Conservation (phyloP, 2,329 filamentous ascomycete genomes). For the Aaosphaeria pasadenensis region DNA sequence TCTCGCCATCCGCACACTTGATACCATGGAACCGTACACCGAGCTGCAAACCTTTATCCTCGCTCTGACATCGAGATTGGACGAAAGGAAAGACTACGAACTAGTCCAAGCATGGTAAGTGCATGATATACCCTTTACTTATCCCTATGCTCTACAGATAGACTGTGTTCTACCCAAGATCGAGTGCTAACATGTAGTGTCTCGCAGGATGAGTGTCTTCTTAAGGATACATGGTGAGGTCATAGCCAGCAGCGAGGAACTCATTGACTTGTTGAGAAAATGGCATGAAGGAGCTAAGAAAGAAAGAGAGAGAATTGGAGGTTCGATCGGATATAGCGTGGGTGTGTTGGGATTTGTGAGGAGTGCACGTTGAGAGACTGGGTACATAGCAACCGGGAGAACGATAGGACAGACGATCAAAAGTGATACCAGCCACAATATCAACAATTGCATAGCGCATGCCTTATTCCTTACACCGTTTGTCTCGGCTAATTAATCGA, state of each 20-base stretch:
- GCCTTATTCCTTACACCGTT: too few species aligned
- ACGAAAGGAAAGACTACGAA: slow-evolving; percentile 78
- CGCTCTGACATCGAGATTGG: slow-evolving; percentile 72
- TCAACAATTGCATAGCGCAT: too few species aligned
- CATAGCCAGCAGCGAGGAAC: slow-evolving; percentile 47
- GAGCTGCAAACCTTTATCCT: slow-evolving; percentile 78
- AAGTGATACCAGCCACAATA: too few species aligned
- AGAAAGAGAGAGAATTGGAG: slow-evolving; percentile 69
- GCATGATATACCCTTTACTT: too few species aligned
- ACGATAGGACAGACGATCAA: too few species aligned
- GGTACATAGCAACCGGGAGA: neutral
- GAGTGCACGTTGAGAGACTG: slow-evolving; percentile 29
- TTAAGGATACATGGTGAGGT: slow-evolving; percentile 71
- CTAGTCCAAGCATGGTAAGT: slow-evolving; percentile 79
- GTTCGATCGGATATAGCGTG: slow-evolving; percentile 80
- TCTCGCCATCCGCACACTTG: slow-evolving; percentile 82
- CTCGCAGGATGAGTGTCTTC: slow-evolving; percentile 74
- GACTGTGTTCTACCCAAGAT: too few species aligned
- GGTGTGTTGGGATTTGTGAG: slow-evolving; percentile 83
- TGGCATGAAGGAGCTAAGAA: slow-evolving; percentile 73
- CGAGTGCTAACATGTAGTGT: too few species aligned
- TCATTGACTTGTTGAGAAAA: slow-evolving; percentile 59
- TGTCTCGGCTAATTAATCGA: too few species aligned
- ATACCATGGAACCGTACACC: slow-evolving; percentile 50
- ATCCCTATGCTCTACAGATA: too few species aligned